Percentiles rank a stretch among this genome's conserved stretches.
phyloP scores from a whole-genome alignment of 345 rosid species.

The Lumnitzera racemosa region DNA sequence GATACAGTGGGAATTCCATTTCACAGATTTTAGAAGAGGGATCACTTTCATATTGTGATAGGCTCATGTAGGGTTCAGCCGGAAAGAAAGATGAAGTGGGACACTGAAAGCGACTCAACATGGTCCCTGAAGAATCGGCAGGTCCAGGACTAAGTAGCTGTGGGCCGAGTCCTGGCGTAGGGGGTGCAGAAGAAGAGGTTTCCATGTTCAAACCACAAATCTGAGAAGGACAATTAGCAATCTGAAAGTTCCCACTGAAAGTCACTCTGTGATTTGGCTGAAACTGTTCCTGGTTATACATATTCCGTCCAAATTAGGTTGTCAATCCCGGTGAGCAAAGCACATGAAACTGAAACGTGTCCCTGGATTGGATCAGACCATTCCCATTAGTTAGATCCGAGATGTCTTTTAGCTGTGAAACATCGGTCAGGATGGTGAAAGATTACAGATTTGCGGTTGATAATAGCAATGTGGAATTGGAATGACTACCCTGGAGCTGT shows the following conservation, averaged over 20 bases:
- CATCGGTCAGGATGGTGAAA: slow-evolving; percentile 12
- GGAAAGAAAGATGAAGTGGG: slow-evolving; percentile 52
- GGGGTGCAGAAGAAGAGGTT: slow-evolving; percentile 10
- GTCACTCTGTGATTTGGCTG: slow-evolving; percentile 19
- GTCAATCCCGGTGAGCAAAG: slow-evolving; percentile 7
- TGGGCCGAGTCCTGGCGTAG: slow-evolving; percentile 11
- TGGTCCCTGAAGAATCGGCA: slow-evolving; percentile 23
- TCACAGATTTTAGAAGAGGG: slow-evolving; percentile 17
- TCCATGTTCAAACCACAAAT: slow-evolving; percentile 12
- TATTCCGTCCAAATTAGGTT: slow-evolving; percentile 21
- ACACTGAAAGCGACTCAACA: slow-evolving; percentile 33
- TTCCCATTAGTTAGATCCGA: neutral
- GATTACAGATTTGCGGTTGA: slow-evolving; percentile 13
- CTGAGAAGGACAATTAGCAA: slow-evolving; percentile 5
- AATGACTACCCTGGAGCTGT: slow-evolving; percentile 15
- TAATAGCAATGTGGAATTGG: slow-evolving; percentile 22
- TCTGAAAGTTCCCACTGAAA: slow-evolving; percentile 17
- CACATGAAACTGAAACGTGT: neutral
- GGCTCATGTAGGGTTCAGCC: slow-evolving; percentile 45
- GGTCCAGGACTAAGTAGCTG: slow-evolving; percentile 10
- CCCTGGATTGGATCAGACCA: slow-evolving; percentile 3
- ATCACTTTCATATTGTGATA: slow-evolving; percentile 22
- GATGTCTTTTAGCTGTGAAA: slow-evolving; percentile 8
- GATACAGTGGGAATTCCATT: slow-evolving; percentile 18
- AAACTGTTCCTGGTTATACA: slow-evolving; percentile 22